Conservation (phyloP, 805 yeast species). For the Pichia nakasei region DNA sequence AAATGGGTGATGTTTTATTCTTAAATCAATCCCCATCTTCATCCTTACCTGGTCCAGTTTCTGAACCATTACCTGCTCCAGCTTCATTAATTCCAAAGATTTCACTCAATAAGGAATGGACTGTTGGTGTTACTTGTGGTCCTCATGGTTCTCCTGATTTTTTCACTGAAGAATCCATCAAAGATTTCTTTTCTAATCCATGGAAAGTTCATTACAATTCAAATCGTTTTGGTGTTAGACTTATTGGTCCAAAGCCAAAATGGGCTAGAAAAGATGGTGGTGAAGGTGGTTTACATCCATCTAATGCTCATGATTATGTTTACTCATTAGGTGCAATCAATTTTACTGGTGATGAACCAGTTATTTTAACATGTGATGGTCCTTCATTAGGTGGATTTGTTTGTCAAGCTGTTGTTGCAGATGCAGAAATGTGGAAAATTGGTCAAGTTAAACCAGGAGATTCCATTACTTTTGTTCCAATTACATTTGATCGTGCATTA, state of each 20-base stretch:
- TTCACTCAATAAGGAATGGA: constrained; percentile 50
- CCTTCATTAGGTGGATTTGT: constrained; percentile 97
- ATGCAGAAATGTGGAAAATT: constrained; percentile 96
- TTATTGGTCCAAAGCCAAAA: constrained; percentile 90
- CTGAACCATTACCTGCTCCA: constrained; percentile 56
- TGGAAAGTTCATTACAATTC: constrained; percentile 98
- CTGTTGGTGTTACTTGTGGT: constrained; percentile 89
- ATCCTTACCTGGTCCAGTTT: constrained; percentile 62
- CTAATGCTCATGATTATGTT: constrained; percentile 97
- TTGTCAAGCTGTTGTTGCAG: constrained; percentile 91
- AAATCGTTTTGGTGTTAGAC: constrained; percentile 90
- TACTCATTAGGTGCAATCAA: constrained; percentile 94
- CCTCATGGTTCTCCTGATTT: constrained; percentile 98
- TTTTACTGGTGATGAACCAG: constrained; percentile 98
- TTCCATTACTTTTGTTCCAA: constrained; percentile 67
- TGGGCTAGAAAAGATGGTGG: constrained; percentile 98
- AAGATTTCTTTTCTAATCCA: constrained; percentile 61
- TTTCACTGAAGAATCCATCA: constrained; percentile 66
- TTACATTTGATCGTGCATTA: constrained; percentile 61
- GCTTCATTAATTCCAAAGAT: constrained; percentile 46
- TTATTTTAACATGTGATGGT: constrained; percentile 92
- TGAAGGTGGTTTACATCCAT: constrained; percentile 96
- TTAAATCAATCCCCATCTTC: constrained; percentile 71
- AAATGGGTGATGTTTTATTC: constrained; percentile 86
- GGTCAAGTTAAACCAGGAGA: constrained; percentile 98